Conservation (phyloP, 2,329 filamentous ascomycete genomes). For the Aspergillus fructus region DNA sequence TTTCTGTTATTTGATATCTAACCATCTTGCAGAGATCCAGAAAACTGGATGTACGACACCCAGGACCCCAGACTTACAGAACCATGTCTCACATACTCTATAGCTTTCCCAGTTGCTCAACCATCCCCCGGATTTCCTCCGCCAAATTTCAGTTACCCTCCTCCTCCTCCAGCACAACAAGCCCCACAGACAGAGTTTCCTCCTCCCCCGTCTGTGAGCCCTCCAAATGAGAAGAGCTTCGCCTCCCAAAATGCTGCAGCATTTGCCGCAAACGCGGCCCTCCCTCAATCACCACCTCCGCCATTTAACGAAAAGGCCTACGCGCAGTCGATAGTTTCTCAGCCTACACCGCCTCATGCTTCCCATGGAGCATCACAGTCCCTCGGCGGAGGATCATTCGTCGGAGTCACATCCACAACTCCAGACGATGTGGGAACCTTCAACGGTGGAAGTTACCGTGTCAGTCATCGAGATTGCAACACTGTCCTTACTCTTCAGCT, state of each 20-base stretch:
- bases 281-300: neutral
- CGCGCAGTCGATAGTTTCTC: neutral
- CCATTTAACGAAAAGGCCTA: neutral
- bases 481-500: conserved; percentile 85
- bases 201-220: conserved; percentile 18
- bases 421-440: conserved; percentile 92
- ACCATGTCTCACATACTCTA: neutral
- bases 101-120: conserved; percentile 16
- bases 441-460: conserved; percentile 91
- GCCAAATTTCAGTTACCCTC: conserved; percentile 24
- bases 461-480: conserved; percentile 89
- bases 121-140: conserved; percentile 23
- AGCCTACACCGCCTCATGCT: neutral
- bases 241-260: neutral
- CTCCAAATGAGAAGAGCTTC: conserved; percentile 12
- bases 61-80: neutral
- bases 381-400: neutral
- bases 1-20: too few species aligned
- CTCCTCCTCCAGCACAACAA: conserved; percentile 25
- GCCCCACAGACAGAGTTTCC: conserved; percentile 7
- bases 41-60: conserved; percentile 12
- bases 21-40: conserved; percentile 8
- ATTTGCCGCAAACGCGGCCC: neutral
- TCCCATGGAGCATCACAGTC: neutral
- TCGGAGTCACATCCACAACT: conserved; percentile 42